phyloP scores from a whole-genome alignment of 495 filamentous ascomycete species.

The Annulohypoxylon moriforme region DNA sequence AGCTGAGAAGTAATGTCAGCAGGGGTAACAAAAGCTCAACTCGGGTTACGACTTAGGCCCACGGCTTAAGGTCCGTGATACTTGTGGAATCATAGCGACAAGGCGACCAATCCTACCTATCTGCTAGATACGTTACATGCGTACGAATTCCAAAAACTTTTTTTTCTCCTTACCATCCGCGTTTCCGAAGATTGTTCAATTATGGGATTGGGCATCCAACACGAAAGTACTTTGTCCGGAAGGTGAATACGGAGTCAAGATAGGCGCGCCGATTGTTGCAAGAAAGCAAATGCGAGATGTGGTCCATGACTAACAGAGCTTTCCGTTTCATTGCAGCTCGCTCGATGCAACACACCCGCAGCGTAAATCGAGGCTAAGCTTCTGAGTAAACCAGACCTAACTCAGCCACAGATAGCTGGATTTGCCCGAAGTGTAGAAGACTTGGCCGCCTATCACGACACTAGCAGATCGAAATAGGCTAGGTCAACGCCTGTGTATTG shows the following conservation, averaged over 20 bases:
- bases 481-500: slow-evolving; percentile 19
- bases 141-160: slow-evolving; percentile 14
- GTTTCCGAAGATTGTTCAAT: slow-evolving; percentile 25
- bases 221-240: slow-evolving; percentile 24
- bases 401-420: slow-evolving; percentile 43
- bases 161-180: slow-evolving; percentile 13
- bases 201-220: slow-evolving; percentile 18
- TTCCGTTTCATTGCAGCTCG: slow-evolving; percentile 44
- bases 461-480: slow-evolving; percentile 29
- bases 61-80: slow-evolving; percentile 22
- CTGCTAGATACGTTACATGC: slow-evolving; percentile 9
- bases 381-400: slow-evolving; percentile 34
- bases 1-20: slow-evolving; percentile 44
- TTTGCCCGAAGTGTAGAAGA: slow-evolving; percentile 37
- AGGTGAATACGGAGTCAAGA: slow-evolving; percentile 30
- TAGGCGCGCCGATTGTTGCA: slow-evolving; percentile 18
- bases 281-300: slow-evolving; percentile 42
- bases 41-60: slow-evolving; percentile 28
- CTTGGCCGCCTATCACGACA: slow-evolving; percentile 36
- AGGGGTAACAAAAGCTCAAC: slow-evolving; percentile 16
- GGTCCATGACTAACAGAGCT: slow-evolving; percentile 35
- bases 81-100: slow-evolving; percentile 24
- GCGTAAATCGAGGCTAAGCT: slow-evolving; percentile 43
- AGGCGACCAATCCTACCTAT: slow-evolving; percentile 1
- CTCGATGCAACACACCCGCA: slow-evolving; percentile 46